A percentile compares a stretch with the other conserved stretches of the same genome.
phyloP scores from a whole-genome alignment of 2,329 filamentous ascomycete species.

The Botrytis fabae region DNA sequence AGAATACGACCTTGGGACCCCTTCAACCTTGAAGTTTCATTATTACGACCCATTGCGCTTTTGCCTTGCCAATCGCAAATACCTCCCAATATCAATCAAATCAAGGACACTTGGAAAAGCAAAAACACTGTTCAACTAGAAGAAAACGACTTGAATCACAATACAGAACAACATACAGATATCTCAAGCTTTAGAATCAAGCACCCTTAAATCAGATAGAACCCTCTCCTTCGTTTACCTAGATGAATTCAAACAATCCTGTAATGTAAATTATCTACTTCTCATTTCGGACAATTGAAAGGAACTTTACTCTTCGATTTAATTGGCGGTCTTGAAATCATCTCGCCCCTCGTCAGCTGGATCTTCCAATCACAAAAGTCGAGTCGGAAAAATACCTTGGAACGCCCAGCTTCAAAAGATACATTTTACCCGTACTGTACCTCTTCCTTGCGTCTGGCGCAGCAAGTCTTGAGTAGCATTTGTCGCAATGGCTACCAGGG shows the following conservation, averaged over 20 bases:
- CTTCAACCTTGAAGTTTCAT: constrained; percentile 3
- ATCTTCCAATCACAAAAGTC: constrained; percentile 9
- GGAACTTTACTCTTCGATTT: background rate
- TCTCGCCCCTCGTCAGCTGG: background rate
- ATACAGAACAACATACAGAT: background rate
- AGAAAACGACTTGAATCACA: background rate
- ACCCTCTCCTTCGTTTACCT: background rate
- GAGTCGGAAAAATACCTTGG: background rate
- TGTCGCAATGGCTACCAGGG: constrained; percentile 18
- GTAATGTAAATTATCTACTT: background rate
- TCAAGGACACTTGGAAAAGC: background rate
- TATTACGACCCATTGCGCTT: background rate
- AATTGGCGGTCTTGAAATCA: constrained; percentile 11
- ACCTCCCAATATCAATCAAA: background rate
- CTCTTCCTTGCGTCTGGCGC: constrained; percentile 23
- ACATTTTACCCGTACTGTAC: constrained; percentile 11
- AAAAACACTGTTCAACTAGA: background rate
- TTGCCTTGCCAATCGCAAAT: constrained; percentile 1
- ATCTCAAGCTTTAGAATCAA: background rate
- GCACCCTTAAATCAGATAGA: background rate
- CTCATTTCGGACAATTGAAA: background rate
- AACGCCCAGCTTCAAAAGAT: constrained; percentile 13
- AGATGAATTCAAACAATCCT: background rate
- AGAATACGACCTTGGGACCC: constrained; percentile 1
- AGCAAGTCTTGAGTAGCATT: constrained; percentile 19